Evolutionary conservation across 2,329 filamentous ascomycete genomes (phyloP).

Genomic region (Bipolaris gigantea): DNA sequence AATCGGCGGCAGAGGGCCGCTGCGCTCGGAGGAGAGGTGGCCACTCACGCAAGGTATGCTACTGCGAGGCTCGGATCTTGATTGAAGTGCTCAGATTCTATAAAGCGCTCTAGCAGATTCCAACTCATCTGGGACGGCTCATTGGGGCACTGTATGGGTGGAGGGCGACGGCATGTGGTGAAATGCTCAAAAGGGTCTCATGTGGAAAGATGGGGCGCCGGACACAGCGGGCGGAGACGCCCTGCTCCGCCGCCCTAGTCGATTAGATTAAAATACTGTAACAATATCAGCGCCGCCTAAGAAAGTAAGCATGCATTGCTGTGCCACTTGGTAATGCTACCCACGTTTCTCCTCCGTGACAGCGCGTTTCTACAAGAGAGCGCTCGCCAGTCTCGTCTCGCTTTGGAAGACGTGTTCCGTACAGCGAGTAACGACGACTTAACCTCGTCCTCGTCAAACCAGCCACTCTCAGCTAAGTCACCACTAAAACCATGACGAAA

Average conservation of each 20-base stretch:
- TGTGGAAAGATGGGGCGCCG: constrained; percentile 18
- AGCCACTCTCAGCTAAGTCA: no score
- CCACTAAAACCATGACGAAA: not conserved
- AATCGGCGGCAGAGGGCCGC: constrained; percentile 9
- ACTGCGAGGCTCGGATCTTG: constrained; percentile 86
- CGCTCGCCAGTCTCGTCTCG: no score
- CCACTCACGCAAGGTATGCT: constrained; percentile 80
- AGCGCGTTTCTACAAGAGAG: no score
- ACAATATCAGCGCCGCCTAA: constrained; percentile 1
- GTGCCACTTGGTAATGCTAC: not conserved
- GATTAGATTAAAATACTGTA: constrained; percentile 1
- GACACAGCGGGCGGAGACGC: constrained; percentile 16
- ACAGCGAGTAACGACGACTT: no score
- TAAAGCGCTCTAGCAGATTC: constrained; percentile 86
- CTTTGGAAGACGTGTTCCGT: no score
- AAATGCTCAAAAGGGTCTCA: constrained; percentile 26
- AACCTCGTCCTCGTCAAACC: no score
- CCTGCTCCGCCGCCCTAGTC: constrained; percentile 14
- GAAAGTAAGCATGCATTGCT: not conserved
- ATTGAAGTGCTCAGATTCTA: constrained; percentile 93
- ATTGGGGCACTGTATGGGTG: constrained; percentile 37
- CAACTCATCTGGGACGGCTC: constrained; percentile 59
- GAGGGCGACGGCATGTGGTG: constrained; percentile 16
- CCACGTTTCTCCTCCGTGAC: no score
- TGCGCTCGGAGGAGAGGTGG: constrained; percentile 9